These are phyloP conservation scores for Sphenostylis stenocarpa DNA, from an alignment of 306 rosid genomes.

Conservation along the genomic window DNA sequence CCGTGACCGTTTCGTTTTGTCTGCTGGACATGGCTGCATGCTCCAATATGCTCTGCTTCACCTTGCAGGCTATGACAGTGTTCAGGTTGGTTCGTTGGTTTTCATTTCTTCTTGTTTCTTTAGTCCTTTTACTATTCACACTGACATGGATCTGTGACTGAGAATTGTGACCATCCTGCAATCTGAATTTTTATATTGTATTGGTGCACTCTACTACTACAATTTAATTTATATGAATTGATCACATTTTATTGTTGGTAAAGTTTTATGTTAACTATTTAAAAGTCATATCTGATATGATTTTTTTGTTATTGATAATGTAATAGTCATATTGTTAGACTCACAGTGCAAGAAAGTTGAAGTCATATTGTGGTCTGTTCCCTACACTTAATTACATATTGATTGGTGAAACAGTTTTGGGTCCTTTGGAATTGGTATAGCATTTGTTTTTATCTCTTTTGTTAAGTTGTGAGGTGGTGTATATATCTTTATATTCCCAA, in stretches of 20 bases:
- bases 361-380: background rate
- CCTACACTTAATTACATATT: background rate
- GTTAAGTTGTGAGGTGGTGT: background rate
- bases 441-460: background rate
- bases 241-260: background rate
- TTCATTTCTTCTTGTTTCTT: background rate
- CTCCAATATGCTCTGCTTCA: slow-evolving; percentile 97
- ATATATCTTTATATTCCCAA: background rate
- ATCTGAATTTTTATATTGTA: background rate
- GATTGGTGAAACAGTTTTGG: slow-evolving; percentile 2
- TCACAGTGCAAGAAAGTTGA: background rate
- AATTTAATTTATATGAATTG: background rate
- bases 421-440: background rate
- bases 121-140: background rate
- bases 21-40: slow-evolving; percentile 99
- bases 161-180: background rate
- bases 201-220: background rate
- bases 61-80: slow-evolving; percentile 91
- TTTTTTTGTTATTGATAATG: background rate
- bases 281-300: background rate
- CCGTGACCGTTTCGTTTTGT: slow-evolving; percentile 84
- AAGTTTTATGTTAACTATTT: background rate
- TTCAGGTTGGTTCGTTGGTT: slow-evolving; percentile 51
- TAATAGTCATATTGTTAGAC: background rate
- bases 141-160: background rate